A percentile compares a stretch with the other conserved stretches of the same genome.
phyloP scores from a whole-genome alignment of 257 asterid species.

The Rauvolfia tetraphylla region DNA sequence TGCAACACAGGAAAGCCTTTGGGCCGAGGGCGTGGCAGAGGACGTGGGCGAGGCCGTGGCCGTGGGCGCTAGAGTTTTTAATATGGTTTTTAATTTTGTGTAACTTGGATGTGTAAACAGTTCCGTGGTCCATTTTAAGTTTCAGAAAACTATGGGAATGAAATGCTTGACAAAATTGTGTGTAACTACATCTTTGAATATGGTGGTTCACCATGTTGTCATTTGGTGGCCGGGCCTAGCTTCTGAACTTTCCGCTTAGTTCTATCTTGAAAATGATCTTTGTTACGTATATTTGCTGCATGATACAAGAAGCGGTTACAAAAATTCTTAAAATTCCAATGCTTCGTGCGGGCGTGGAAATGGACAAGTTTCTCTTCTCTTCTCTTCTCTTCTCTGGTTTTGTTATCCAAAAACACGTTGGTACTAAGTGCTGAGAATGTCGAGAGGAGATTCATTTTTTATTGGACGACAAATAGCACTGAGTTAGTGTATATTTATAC shows the following conservation, averaged over 20 bases:
- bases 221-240: neutral
- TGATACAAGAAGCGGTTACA: neutral
- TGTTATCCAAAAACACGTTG: too few relatives aligned
- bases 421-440: too few relatives aligned
- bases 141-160: neutral
- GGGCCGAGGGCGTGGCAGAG: constrained; percentile 69
- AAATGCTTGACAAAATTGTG: neutral
- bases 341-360: too few relatives aligned
- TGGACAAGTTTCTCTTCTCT: too few relatives aligned
- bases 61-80: constrained; percentile 44
- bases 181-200: neutral
- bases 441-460: too few relatives aligned
- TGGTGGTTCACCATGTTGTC: neutral
- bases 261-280: neutral
- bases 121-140: neutral
- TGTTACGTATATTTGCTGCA: neutral
- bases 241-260: neutral
- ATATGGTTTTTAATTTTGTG: neutral
- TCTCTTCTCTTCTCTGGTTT: too few relatives aligned
- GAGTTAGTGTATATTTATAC: too few relatives aligned
- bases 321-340: too few relatives aligned
- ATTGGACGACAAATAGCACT: too few relatives aligned
- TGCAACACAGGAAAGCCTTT: constrained; percentile 44
- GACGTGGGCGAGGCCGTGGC: constrained; percentile 79
- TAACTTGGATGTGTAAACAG: neutral